Conservation (phyloP, 345 rosid species). For the Mangifera indica region DNA sequence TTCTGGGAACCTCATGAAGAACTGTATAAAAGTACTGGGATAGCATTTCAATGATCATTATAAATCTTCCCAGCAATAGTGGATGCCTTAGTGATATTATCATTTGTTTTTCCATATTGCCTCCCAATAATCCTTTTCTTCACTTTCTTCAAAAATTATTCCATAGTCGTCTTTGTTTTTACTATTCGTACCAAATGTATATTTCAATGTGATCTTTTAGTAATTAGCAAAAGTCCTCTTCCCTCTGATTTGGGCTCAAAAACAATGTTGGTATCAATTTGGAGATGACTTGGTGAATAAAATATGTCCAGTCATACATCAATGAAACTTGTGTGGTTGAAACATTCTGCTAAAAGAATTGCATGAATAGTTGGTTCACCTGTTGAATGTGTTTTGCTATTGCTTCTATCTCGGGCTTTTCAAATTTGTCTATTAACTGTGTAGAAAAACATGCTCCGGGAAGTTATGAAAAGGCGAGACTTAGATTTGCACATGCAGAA, state of each 20-base stretch:
- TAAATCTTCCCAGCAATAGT: background rate
- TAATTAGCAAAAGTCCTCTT: background rate
- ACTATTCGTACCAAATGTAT: background rate
- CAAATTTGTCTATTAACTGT: conserved; percentile 10
- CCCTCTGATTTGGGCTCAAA: background rate
- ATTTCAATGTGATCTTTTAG: too few species aligned
- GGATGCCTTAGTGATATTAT: background rate
- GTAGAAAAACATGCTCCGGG: conserved; percentile 74
- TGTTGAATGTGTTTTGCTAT: conserved; percentile 6
- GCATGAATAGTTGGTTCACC: conserved; percentile 2
- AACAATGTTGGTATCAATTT: background rate
- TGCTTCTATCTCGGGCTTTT: background rate
- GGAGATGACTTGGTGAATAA: background rate
- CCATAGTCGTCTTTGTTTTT: background rate
- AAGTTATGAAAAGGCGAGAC: conserved; percentile 86
- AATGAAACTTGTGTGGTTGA: background rate
- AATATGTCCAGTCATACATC: background rate
- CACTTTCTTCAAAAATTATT: background rate
- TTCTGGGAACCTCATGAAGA: background rate
- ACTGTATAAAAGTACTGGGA: background rate
- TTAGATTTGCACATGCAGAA: conserved; percentile 97
- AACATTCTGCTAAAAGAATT: background rate
- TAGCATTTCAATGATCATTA: background rate
- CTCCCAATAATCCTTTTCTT: background rate
- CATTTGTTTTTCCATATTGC: background rate